A percentile compares a stretch with the other conserved stretches of the same genome.
Evolutionary conservation across 2,329 filamentous ascomycete genomes (phyloP).

Genomic region (Ambrosiella xylebori): DNA sequence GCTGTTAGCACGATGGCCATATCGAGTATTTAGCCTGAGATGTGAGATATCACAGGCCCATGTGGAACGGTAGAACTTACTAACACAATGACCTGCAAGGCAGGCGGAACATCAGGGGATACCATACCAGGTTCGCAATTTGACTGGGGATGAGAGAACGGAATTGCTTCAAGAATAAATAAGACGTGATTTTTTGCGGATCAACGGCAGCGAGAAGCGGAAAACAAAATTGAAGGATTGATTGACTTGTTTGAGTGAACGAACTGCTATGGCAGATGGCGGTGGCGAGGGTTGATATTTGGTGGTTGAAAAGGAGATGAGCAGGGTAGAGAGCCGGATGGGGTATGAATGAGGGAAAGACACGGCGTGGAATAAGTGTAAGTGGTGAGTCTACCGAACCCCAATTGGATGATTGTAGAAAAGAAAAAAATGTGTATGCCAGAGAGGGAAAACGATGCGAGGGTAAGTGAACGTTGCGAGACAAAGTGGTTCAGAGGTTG

Average conservation of each 20-base stretch:
- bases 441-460: too few species aligned
- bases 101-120: slow-evolving; percentile 23
- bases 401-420: too few species aligned
- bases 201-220: background rate
- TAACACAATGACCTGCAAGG: slow-evolving; percentile 58
- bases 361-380: too few species aligned
- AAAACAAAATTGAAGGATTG: background rate
- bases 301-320: background rate
- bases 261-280: background rate
- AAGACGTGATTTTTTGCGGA: background rate
- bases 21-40: background rate
- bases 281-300: background rate
- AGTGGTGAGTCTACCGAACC: too few species aligned
- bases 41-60: background rate
- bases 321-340: background rate
- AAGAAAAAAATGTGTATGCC: too few species aligned
- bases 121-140: slow-evolving; percentile 2
- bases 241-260: background rate
- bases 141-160: background rate
- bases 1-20: slow-evolving; percentile 17
- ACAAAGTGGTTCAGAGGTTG: too few species aligned
- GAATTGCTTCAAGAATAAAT: background rate
- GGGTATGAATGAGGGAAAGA: background rate
- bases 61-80: slow-evolving; percentile 30
- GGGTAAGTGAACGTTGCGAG: too few species aligned